phyloP scores from a whole-genome alignment of 192 early-diverging fungal species.

The Umbelopsis vinacea region DNA sequence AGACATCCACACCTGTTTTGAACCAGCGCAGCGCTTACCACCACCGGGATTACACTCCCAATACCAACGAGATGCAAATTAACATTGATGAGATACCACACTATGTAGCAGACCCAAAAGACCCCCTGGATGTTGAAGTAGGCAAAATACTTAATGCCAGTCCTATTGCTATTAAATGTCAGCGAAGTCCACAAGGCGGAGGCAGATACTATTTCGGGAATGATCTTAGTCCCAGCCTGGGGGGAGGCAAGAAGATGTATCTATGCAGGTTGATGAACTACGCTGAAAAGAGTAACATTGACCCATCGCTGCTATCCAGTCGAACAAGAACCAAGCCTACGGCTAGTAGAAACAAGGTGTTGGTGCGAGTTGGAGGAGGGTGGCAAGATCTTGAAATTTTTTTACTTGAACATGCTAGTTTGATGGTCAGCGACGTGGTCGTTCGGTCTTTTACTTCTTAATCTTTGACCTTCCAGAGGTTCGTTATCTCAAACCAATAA shows the following conservation, averaged over 20 bases:
- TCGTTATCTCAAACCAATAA: background rate
- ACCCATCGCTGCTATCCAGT: constrained; percentile 7
- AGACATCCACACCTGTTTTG: constrained; percentile 27
- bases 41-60: background rate
- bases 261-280: constrained; percentile 49
- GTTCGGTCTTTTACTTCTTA: constrained; percentile 32
- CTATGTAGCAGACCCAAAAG: constrained; percentile 47
- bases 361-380: constrained; percentile 64
- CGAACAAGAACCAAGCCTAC: constrained; percentile 24
- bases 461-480: background rate
- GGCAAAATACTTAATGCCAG: constrained; percentile 55
- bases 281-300: constrained; percentile 30
- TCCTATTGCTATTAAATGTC: constrained; percentile 53
- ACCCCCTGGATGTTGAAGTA: constrained; percentile 58
- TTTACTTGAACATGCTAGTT: constrained; percentile 54
- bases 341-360: constrained; percentile 50
- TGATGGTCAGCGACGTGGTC: constrained; percentile 40
- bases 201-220: constrained; percentile 53
- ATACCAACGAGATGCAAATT: constrained; percentile 27
- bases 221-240: constrained; percentile 47
- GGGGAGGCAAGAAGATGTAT: constrained; percentile 49
- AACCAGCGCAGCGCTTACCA: constrained; percentile 6
- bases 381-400: constrained; percentile 70
- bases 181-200: constrained; percentile 38
- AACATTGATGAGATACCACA: constrained; percentile 36